A percentile compares a stretch with the other conserved stretches of the same genome.
phyloP scores from a whole-genome alignment of 352 stramenopile species.

The Phytopythium mirpurense region DNA sequence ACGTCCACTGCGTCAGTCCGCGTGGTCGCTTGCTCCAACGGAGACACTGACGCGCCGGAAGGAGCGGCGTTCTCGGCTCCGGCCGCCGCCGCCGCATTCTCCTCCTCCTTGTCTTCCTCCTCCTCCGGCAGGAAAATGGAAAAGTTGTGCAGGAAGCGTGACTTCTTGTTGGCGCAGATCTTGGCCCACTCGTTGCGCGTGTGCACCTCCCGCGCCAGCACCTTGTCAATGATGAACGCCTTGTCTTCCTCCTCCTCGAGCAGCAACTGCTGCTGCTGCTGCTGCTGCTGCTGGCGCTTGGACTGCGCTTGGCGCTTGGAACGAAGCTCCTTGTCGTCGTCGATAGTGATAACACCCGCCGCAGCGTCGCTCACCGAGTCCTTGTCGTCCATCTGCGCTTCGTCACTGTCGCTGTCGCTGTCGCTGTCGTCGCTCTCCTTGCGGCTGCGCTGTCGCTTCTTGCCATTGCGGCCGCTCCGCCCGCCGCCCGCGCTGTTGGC shows the following conservation, averaged over 20 bases:
- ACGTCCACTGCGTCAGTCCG: conserved; percentile 18
- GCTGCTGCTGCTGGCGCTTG: conserved; percentile 14
- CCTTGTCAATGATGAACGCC: conserved; percentile 74
- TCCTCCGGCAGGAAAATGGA: conserved; percentile 79
- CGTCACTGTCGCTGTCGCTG: not conserved
- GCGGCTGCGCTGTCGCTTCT: not conserved
- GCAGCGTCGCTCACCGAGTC: conserved; percentile 12
- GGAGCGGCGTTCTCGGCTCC: too few relatives aligned
- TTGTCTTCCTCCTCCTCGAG: conserved; percentile 9
- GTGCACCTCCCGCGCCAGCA: conserved; percentile 72
- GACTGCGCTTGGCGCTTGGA: conserved; percentile 17
- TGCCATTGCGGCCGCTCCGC: not conserved
- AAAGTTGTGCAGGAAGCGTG: conserved; percentile 67
- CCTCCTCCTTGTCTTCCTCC: conserved; percentile 35
- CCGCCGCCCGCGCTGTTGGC: not conserved
- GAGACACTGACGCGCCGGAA: not conserved
- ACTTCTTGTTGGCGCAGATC: conserved; percentile 67
- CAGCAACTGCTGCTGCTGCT: conserved; percentile 2
- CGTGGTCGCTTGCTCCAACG: not conserved
- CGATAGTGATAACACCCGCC: not conserved
- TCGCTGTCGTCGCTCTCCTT: not conserved
- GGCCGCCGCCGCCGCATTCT: conserved; percentile 20
- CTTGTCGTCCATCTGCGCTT: conserved; percentile 20
- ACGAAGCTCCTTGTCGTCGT: conserved; percentile 21
- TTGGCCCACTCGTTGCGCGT: conserved; percentile 77